phyloP scores from a whole-genome alignment of 2,329 filamentous ascomycete genomes.

The Sporothrix humicola region DNA sequence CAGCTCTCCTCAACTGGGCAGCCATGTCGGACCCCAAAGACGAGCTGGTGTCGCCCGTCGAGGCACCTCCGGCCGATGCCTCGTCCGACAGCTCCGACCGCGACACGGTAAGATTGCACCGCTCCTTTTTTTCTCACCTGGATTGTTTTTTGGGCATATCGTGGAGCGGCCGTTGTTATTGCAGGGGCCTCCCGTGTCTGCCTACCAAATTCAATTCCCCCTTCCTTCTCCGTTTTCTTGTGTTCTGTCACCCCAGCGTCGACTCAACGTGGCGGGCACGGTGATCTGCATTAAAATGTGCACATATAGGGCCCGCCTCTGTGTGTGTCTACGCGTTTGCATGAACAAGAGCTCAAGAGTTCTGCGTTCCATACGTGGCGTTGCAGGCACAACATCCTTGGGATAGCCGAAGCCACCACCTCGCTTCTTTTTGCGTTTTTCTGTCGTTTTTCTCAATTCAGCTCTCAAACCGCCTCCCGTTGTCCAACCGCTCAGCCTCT shows the following conservation, averaged over 20 bases:
- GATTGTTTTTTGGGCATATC: neutral
- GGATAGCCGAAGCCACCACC: slow-evolving; percentile 21
- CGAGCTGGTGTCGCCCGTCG: slow-evolving; percentile 30
- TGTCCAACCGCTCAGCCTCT: slow-evolving; percentile 5
- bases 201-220: neutral
- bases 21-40: slow-evolving; percentile 36
- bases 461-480: slow-evolving; percentile 1
- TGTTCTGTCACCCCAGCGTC: slow-evolving; percentile 10
- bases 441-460: neutral
- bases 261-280: slow-evolving; percentile 15
- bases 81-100: slow-evolving; percentile 34
- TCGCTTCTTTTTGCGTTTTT: slow-evolving; percentile 4
- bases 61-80: slow-evolving; percentile 12
- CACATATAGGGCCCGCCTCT: slow-evolving; percentile 18
- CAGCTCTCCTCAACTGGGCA: neutral
- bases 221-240: slow-evolving; percentile 10
- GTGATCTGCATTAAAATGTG: slow-evolving; percentile 29
- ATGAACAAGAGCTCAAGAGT: slow-evolving; percentile 23
- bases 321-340: slow-evolving; percentile 25
- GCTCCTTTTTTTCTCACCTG: neutral
- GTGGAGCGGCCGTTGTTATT: slow-evolving; percentile 2
- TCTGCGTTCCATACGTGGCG: slow-evolving; percentile 28
- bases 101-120: slow-evolving; percentile 36
- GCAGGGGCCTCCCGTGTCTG: slow-evolving; percentile 15
- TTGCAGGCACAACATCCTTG: slow-evolving; percentile 11